These are phyloP conservation scores for Spathaspora gorwiae DNA, from an alignment of 805 yeast genomes.

Conservation along the genomic window DNA sequence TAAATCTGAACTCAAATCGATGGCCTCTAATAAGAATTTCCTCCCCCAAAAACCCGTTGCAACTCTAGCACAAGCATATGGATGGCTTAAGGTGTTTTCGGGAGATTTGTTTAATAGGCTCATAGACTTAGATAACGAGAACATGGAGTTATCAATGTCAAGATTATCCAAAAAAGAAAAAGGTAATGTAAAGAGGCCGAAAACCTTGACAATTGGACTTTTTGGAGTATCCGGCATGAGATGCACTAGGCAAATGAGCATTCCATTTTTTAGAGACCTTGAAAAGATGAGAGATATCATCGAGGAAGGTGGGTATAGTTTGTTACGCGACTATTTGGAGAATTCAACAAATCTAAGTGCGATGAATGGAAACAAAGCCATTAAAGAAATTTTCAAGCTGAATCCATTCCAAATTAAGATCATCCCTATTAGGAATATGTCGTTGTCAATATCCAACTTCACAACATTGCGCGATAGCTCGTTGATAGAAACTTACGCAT, in stretches of 20 bases:
- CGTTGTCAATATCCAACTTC: constrained; percentile 52
- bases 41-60: constrained; percentile 48
- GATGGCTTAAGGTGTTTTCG: constrained; percentile 80
- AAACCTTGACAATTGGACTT: constrained; percentile 44
- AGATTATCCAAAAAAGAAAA: constrained; percentile 15
- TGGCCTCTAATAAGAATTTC: constrained; percentile 86
- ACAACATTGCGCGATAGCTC: constrained; percentile 35
- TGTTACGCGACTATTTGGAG: constrained; percentile 40
- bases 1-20: constrained; percentile 67
- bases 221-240: constrained; percentile 17
- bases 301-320: constrained; percentile 26
- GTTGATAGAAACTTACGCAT: constrained; percentile 29
- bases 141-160: constrained; percentile 23
- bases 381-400: constrained; percentile 13
- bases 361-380: constrained; percentile 16
- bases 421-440: constrained; percentile 46
- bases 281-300: constrained; percentile 29
- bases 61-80: constrained; percentile 51
- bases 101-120: constrained; percentile 74
- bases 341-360: constrained; percentile 15
- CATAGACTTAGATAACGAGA: constrained; percentile 70
- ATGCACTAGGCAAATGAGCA: constrained; percentile 40
- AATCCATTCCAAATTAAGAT: constrained; percentile 18
- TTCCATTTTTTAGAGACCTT: constrained; percentile 33
- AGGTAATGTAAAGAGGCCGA: constrained; percentile 44